Base-by-base conservation (phyloP, 1,139 yeast species). In the Arxiozyma slooffiae region DNA sequence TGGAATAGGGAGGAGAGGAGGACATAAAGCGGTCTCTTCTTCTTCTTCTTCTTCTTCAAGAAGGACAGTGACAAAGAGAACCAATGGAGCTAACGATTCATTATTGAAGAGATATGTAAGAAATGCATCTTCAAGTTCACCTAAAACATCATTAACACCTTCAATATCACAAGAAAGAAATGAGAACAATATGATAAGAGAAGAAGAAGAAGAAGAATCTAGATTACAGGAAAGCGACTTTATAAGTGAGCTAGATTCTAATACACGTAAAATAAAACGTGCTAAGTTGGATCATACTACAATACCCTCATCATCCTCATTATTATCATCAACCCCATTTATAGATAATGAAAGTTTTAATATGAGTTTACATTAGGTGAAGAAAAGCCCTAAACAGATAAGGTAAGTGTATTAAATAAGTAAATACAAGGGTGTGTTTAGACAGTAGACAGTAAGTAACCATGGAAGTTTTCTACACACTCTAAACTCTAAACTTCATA, bases 221-320 rank as follows among this genome's bases (percentile, higher is more conserved):
- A 30, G 36, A 30, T 30, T 14, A 30, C 36, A 30, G 36, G 36
- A 30, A 9, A 26, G 9, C 3, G 30, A 26, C 30, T 26, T 5
- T 7, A 26, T 26, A 26, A 26, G 9, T 26, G 30, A 26, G 9
- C 11, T 5, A 30, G 36, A 30, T 30, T 30, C 36, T 30, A n/a
- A 30, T 14, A 30, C 54, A 17, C 59, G 55, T 48, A 63, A 57
- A 42, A 55, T 62, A 16, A 64, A 64, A 48, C 59, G 68, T 30
- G 68, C 68, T 18, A 62, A 57, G 52, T 53, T 64, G 16, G 67
- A 63, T 48, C 61, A 58, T 26, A 58, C 66, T 3, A 53, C 52
- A n/a, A 52, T 52, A 30, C 56, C 48, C n/a, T 48, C 55, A 1
- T 54, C 38, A 16, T 22, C 38, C 14, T 11, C 24, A 18, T 26